These are phyloP conservation scores for Myxozyma melibiosi DNA, from an alignment of 805 yeast species.

Conservation along the genomic window DNA sequence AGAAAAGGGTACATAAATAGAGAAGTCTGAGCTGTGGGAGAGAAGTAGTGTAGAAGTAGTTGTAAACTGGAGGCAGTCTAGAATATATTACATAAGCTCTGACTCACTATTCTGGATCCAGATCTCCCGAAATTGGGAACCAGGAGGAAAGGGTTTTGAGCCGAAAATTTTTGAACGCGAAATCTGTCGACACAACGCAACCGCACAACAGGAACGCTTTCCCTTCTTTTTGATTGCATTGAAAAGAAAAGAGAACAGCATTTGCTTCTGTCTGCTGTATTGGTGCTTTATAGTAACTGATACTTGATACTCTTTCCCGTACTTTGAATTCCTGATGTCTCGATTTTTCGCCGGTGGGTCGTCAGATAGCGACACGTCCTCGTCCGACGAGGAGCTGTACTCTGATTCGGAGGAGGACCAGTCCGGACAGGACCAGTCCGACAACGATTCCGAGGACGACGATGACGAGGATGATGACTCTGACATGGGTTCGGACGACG, in stretches of 20 bases:
- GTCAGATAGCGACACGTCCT: constrained; percentile 59
- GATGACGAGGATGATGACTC: constrained; percentile 44
- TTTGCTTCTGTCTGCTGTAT: neutral
- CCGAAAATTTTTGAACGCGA: constrained; percentile 15
- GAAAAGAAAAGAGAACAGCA: neutral
- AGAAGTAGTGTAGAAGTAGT: too few species aligned
- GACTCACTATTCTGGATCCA: too few species aligned
- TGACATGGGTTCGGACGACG: constrained; percentile 45
- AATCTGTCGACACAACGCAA: neutral
- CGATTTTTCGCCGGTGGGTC: constrained; percentile 76
- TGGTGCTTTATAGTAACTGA: neutral
- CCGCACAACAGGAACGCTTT: neutral
- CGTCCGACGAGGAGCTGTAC: constrained; percentile 63
- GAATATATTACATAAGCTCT: neutral
- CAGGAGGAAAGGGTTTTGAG: neutral
- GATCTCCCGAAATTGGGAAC: too few species aligned
- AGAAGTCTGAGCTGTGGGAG: too few species aligned
- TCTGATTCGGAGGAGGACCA: constrained; percentile 41
- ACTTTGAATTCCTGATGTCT: constrained; percentile 80
- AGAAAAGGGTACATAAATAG: too few species aligned
- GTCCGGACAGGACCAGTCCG: constrained; percentile 41
- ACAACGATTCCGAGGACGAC: constrained; percentile 49
- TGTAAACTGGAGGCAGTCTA: neutral
- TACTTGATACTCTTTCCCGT: neutral
- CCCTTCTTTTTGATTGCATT: neutral